These are phyloP conservation scores for Sugiyamaella grinbergsii DNA, from an alignment of 1,139 yeast genomes.

Conservation along the genomic window DNA sequence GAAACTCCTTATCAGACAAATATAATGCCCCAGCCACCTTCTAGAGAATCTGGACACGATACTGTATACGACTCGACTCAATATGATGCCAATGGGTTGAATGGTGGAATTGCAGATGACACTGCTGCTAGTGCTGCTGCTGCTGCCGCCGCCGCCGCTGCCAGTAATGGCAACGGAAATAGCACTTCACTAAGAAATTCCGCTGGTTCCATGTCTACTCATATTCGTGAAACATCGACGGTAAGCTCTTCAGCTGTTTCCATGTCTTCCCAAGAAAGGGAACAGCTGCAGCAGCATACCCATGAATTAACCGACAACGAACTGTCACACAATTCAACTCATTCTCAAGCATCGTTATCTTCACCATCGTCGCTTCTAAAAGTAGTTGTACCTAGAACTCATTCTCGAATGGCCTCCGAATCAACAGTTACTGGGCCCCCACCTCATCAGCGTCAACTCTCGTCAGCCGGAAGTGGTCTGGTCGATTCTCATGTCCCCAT, in stretches of 20 bases:
- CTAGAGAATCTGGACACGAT: conserved; percentile 19
- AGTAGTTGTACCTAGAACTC: conserved; percentile 15
- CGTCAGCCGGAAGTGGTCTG: no score
- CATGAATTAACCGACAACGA: conserved; percentile 23
- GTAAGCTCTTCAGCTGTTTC: conserved; percentile 6
- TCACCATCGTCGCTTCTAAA: neutral
- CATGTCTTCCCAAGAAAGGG: conserved; percentile 29
- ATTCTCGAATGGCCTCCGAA: conserved; percentile 28
- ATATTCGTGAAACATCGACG: neutral
- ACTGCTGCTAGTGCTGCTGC: neutral
- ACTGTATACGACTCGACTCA: conserved; percentile 14
- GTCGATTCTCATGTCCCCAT: conserved; percentile 11
- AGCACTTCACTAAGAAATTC: conserved; percentile 2
- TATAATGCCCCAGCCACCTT: conserved; percentile 48
- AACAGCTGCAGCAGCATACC: conserved; percentile 46
- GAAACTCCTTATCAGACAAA: conserved; percentile 46
- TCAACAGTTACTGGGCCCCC: conserved; percentile 27
- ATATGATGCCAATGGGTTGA: conserved; percentile 12
- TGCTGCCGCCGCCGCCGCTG: no score
- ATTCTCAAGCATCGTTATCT: conserved; percentile 15
- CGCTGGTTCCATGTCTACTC: neutral
- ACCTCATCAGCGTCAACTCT: conserved; percentile 18
- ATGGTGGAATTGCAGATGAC: conserved; percentile 4
- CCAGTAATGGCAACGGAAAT: no score
- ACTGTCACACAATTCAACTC: neutral